These are phyloP conservation scores for Mycena venus DNA, from an alignment of 768 basidiomycete genomes.

Conservation along the genomic window DNA sequence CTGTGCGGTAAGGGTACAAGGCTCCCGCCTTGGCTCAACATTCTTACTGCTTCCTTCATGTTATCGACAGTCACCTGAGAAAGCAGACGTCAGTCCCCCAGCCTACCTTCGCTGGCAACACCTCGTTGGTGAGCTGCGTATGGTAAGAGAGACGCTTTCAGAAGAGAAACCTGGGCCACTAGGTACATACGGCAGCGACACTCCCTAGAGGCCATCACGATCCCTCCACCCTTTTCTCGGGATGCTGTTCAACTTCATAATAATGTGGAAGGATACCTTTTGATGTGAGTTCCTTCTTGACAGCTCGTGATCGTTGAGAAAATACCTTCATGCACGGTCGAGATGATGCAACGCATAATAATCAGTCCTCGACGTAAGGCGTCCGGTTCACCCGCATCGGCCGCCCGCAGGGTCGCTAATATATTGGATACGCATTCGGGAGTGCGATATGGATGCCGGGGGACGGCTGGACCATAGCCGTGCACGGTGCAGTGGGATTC, in stretches of 20 bases:
- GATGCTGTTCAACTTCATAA: slow-evolving; percentile 15
- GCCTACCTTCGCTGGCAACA: slow-evolving; percentile 18
- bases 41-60: slow-evolving; percentile 14
- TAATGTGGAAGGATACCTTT: slow-evolving; percentile 21
- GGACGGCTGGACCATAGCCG: too few relatives aligned
- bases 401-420: too few relatives aligned
- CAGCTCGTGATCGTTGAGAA: slow-evolving; percentile 24
- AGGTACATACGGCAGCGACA: slow-evolving; percentile 17
- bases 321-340: too few relatives aligned
- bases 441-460: too few relatives aligned
- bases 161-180: background rate
- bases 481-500: too few relatives aligned
- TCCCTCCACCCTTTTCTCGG: slow-evolving; percentile 10
- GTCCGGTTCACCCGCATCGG: slow-evolving; percentile 89
- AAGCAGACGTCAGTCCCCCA: too few relatives aligned
- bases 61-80: slow-evolving; percentile 13
- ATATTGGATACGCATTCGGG: too few relatives aligned
- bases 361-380: slow-evolving; percentile 90
- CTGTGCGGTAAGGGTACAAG: too few relatives aligned
- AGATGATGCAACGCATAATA: too few relatives aligned
- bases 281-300: slow-evolving; percentile 6
- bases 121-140: slow-evolving; percentile 19
- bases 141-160: background rate
- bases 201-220: slow-evolving; percentile 19
- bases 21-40: slow-evolving; percentile 8